phyloP scores from a whole-genome alignment of 1,284 basidiomycete genomes.

The Irpex rosettiformis region DNA sequence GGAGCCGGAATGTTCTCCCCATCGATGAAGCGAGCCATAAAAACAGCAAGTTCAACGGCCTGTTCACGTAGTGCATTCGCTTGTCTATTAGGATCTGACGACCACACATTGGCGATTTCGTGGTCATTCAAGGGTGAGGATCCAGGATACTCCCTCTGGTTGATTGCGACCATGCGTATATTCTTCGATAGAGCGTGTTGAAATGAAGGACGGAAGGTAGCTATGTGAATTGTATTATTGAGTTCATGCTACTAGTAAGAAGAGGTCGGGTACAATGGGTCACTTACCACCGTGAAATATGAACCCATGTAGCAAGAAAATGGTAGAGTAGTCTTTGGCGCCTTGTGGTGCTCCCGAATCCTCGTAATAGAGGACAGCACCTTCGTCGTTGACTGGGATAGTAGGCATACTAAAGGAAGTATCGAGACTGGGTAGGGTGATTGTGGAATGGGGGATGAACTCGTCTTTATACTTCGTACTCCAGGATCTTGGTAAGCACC shows the following conservation, averaged over 20 bases:
- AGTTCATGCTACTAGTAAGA: too few relatives aligned
- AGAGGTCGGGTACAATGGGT: conserved; percentile 41
- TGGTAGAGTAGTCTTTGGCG: neutral
- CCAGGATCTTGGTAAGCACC: too few relatives aligned
- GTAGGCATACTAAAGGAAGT: conserved; percentile 1
- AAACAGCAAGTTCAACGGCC: conserved; percentile 2
- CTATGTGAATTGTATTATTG: neutral
- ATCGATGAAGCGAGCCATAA: conserved; percentile 3
- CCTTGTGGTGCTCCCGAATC: conserved; percentile 5
- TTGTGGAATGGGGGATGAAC: neutral
- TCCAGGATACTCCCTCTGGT: conserved; percentile 9
- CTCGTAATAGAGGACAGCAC: conserved; percentile 8
- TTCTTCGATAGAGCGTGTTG: conserved; percentile 1
- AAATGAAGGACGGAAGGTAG: conserved; percentile 4
- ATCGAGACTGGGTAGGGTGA: neutral
- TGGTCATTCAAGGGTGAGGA: conserved; percentile 1
- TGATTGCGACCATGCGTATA: conserved; percentile 6
- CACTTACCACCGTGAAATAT: conserved; percentile 8
- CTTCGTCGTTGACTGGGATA: conserved; percentile 6
- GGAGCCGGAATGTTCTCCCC: neutral
- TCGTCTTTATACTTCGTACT: neutral
- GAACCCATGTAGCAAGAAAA: conserved; percentile 5
- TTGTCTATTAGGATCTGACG: neutral
- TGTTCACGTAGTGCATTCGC: neutral
- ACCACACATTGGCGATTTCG: conserved; percentile 2